phyloP scores from a whole-genome alignment of 805 yeast genomes.

The Starmera quercuum region DNA sequence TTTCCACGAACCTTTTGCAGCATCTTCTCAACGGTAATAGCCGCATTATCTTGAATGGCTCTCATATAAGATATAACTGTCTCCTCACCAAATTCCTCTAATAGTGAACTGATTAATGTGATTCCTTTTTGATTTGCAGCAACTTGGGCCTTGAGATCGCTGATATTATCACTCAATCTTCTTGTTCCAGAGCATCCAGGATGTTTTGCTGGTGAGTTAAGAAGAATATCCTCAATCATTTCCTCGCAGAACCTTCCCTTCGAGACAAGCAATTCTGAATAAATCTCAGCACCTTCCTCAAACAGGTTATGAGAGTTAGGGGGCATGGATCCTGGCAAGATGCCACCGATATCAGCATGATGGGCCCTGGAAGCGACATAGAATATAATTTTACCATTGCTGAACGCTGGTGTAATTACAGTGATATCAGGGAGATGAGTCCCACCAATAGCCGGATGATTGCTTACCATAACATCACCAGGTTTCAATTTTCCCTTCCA shows the following conservation, averaged over 20 bases:
- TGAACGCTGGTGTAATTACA: constrained; percentile 47
- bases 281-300: constrained; percentile 51
- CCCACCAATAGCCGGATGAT: constrained; percentile 37
- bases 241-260: constrained; percentile 45
- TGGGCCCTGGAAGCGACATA: constrained; percentile 55
- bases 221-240: constrained; percentile 37
- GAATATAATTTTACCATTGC: constrained; percentile 38
- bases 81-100: constrained; percentile 34
- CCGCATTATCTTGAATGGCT: constrained; percentile 38
- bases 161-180: constrained; percentile 43
- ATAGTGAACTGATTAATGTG: constrained; percentile 32
- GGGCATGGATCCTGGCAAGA: constrained; percentile 50
- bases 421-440: constrained; percentile 46
- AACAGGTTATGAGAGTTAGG: constrained; percentile 46
- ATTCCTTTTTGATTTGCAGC: constrained; percentile 48
- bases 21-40: constrained; percentile 32
- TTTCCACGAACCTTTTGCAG: constrained; percentile 34
- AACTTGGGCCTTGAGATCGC: constrained; percentile 40
- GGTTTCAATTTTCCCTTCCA: constrained; percentile 31
- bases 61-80: constrained; percentile 40
- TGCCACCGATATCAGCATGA: constrained; percentile 56
- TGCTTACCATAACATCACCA: constrained; percentile 37
- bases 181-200: constrained; percentile 54
- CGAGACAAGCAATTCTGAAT: constrained; percentile 41
- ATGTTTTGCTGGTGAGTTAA: constrained; percentile 37